Conservation (phyloP, 2,329 filamentous ascomycete genomes). For the Aquanectria penicillioides region DNA sequence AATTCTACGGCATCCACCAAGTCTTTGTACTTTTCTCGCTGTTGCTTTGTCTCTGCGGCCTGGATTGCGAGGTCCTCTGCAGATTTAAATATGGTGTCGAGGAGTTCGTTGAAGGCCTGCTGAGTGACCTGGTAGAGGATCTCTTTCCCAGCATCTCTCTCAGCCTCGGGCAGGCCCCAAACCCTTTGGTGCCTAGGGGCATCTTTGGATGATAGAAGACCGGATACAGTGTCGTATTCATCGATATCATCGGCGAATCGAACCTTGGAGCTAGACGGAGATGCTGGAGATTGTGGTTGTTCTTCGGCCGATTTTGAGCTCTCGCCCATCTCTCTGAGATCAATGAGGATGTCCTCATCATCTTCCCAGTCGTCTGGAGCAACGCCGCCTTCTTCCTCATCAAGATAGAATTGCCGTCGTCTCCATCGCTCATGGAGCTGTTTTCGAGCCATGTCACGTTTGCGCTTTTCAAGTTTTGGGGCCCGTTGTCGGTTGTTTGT, state of each 20-base stretch:
- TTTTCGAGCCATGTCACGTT: slow-evolving; percentile 57
- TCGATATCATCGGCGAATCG: slow-evolving; percentile 78
- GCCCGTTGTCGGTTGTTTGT: slow-evolving; percentile 48
- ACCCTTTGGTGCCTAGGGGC: slow-evolving; percentile 80
- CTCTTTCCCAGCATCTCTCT: slow-evolving; percentile 85
- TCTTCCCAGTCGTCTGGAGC: slow-evolving; percentile 72
- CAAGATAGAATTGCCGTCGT: slow-evolving; percentile 81
- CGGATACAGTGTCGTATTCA: slow-evolving; percentile 77
- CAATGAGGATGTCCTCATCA: slow-evolving; percentile 65
- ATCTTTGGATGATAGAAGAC: slow-evolving; percentile 75
- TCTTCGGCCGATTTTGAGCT: slow-evolving; percentile 55
- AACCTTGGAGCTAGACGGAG: slow-evolving; percentile 82
- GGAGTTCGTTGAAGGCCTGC: slow-evolving; percentile 88
- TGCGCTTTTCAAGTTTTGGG: slow-evolving; percentile 51
- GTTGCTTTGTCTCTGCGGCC: slow-evolving; percentile 69
- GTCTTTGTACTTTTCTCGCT: slow-evolving; percentile 66
- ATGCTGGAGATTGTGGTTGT: slow-evolving; percentile 59
- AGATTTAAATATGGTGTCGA: slow-evolving; percentile 85
- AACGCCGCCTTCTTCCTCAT: slow-evolving; percentile 82
- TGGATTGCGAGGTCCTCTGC: slow-evolving; percentile 81
- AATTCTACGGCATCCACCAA: slow-evolving; percentile 56
- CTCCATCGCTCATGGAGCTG: slow-evolving; percentile 78
- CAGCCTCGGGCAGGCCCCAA: slow-evolving; percentile 81
- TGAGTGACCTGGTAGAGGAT: slow-evolving; percentile 92
- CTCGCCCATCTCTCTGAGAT: slow-evolving; percentile 49